phyloP scores from a whole-genome alignment of 148 eudicot species.

The Heliosperma pusillum region DNA sequence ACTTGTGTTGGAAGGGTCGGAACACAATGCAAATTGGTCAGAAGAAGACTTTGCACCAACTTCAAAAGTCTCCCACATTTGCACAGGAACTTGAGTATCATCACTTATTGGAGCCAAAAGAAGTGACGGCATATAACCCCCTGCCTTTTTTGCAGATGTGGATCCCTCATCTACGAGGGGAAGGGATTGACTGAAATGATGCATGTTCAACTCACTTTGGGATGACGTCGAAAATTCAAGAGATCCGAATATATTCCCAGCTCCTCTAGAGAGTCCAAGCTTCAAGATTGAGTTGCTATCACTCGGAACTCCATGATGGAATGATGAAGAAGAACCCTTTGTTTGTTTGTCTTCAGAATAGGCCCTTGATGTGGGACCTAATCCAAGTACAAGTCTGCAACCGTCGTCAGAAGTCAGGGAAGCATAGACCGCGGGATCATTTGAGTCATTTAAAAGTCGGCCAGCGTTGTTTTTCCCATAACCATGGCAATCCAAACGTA shows the following conservation, averaged over 20 bases:
- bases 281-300: conserved; percentile 56
- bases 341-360: conserved; percentile 37
- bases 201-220: conserved; percentile 24
- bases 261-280: conserved; percentile 63
- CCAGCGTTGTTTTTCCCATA: conserved; percentile 39
- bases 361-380: conserved; percentile 71
- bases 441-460: conserved; percentile 23
- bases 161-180: conserved; percentile 84
- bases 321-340: conserved; percentile 31
- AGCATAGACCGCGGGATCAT: conserved; percentile 25
- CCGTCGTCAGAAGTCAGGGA: conserved; percentile 55
- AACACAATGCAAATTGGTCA: conserved; percentile 43
- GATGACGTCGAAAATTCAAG: conserved; percentile 40
- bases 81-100: conserved; percentile 21
- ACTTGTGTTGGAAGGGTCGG: conserved; percentile 65
- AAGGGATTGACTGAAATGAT: conserved; percentile 21
- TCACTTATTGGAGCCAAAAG: conserved; percentile 62
- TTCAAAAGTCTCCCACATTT: conserved; percentile 30
- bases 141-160: conserved; percentile 85
- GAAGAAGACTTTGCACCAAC: conserved; percentile 28
- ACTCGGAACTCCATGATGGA: conserved; percentile 30
- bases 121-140: conserved; percentile 87
- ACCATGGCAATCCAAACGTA: conserved; percentile 75
- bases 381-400: conserved; percentile 85
- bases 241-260: conserved; percentile 33